Conservation (phyloP, 2,329 filamentous ascomycete species). For the Penicillium sp. region DNA sequence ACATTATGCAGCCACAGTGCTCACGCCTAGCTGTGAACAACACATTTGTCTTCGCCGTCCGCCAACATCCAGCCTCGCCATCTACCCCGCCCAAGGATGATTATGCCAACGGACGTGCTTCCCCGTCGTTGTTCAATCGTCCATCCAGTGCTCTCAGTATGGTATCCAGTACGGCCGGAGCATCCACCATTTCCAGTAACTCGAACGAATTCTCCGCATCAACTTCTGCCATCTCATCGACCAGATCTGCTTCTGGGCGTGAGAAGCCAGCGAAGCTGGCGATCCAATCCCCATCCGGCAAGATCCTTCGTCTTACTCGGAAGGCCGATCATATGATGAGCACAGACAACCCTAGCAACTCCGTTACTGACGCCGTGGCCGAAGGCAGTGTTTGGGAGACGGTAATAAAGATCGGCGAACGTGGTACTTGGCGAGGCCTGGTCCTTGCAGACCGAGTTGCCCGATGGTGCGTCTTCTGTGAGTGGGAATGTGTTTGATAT, state of each 20-base stretch:
- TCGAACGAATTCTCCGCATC: conserved; percentile 48
- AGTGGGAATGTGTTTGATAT: conserved; percentile 64
- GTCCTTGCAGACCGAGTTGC: conserved; percentile 68
- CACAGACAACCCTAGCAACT: conserved; percentile 35
- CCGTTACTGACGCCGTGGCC: conserved; percentile 40
- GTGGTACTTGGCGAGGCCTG: conserved; percentile 65
- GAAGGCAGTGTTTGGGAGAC: conserved; percentile 68
- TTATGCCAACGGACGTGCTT: conserved; percentile 49
- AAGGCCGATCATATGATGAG: conserved; percentile 52
- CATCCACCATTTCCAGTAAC: conserved; percentile 54
- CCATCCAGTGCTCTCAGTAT: conserved; percentile 65
- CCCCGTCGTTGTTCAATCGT: conserved; percentile 57
- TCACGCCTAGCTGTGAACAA: conserved; percentile 87
- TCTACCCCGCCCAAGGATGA: conserved; percentile 44
- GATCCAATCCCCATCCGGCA: conserved; percentile 90
- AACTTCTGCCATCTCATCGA: conserved; percentile 59
- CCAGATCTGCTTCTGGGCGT: conserved; percentile 35
- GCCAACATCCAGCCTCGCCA: conserved; percentile 79
- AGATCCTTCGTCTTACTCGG: conserved; percentile 74
- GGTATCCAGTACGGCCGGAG: conserved; percentile 58
- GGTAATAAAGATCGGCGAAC: conserved; percentile 68
- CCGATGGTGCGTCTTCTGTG: conserved; percentile 71
- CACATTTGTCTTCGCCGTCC: conserved; percentile 94
- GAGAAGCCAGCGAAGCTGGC: conserved; percentile 93
- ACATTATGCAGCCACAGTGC: conserved; percentile 95